These are phyloP conservation scores for Polytrichum commune DNA, from an alignment of 225 moss, liverwort and hornwort species.

Conservation along the genomic window DNA sequence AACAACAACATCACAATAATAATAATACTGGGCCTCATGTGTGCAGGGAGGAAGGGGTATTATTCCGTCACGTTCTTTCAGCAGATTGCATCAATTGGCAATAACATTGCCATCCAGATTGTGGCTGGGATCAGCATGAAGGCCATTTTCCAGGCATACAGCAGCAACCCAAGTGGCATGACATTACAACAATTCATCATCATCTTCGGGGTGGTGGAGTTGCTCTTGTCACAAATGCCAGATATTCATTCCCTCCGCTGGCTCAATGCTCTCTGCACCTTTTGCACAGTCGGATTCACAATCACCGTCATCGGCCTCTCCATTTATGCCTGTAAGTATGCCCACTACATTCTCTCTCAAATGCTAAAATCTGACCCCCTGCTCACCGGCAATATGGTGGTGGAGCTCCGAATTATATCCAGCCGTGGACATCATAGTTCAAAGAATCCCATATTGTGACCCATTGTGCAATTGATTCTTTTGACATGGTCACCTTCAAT, in stretches of 20 bases:
- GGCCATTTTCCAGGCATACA: conserved; percentile 37
- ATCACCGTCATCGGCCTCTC: conserved; percentile 39
- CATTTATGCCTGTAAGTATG: conserved; percentile 30
- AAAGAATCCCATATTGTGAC: too few relatives aligned
- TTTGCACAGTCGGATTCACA: conserved; percentile 65
- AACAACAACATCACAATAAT: too few relatives aligned
- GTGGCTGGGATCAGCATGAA: conserved; percentile 74
- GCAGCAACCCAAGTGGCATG: background rate
- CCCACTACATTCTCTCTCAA: too few relatives aligned
- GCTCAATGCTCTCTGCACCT: conserved; percentile 53
- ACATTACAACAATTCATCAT: conserved; percentile 69
- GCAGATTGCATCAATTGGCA: conserved; percentile 75
- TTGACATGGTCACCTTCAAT: too few relatives aligned
- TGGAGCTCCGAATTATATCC: too few relatives aligned
- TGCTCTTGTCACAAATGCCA: conserved; percentile 54
- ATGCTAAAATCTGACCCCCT: too few relatives aligned
- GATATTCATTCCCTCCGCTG: conserved; percentile 68
- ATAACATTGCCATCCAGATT: conserved; percentile 75
- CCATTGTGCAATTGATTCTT: too few relatives aligned
- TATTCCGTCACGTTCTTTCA: conserved; percentile 54
- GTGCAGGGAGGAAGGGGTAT: conserved; percentile 55
- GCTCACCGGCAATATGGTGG: too few relatives aligned
- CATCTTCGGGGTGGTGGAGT: conserved; percentile 49
- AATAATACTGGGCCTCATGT: background rate
- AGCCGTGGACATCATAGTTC: too few relatives aligned